Conservation (phyloP, 1,139 yeast species). For the Lodderomyces jiufengensis region DNA sequence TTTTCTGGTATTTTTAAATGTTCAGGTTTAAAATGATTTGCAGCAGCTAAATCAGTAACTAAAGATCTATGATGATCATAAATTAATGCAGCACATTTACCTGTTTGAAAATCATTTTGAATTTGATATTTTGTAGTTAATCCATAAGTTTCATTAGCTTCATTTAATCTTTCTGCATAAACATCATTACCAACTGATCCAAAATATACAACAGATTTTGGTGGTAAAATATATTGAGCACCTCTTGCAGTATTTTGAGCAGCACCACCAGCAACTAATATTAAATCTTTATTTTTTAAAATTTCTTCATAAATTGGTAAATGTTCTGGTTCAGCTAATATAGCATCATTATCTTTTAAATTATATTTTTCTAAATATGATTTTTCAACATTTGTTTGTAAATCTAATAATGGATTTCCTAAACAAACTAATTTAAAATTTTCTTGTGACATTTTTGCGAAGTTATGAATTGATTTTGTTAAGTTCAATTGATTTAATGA, state of each 20-base stretch:
- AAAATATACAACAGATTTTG: constrained; percentile 81
- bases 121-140: constrained; percentile 83
- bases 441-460: background rate
- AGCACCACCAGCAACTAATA: constrained; percentile 96
- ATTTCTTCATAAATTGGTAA: constrained; percentile 82
- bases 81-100: constrained; percentile 96
- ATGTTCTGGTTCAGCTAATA: constrained; percentile 85
- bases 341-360: constrained; percentile 91
- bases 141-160: constrained; percentile 87
- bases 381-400: constrained; percentile 75
- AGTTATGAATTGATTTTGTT: no score
- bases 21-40: constrained; percentile 88
- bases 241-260: constrained; percentile 99
- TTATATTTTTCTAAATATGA: constrained; percentile 74
- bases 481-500: no score
- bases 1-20: constrained; percentile 88
- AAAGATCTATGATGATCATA: constrained; percentile 86
- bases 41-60: constrained; percentile 96
- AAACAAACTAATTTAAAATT: constrained; percentile 42
- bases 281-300: constrained; percentile 56
- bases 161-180: constrained; percentile 73
- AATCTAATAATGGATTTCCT: constrained; percentile 74
- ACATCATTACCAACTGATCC: constrained; percentile 96
- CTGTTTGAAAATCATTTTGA: constrained; percentile 75
- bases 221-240: constrained; percentile 88